Conservation (phyloP, 441 rosid genomes). For the Theobroma grandiflorum region DNA sequence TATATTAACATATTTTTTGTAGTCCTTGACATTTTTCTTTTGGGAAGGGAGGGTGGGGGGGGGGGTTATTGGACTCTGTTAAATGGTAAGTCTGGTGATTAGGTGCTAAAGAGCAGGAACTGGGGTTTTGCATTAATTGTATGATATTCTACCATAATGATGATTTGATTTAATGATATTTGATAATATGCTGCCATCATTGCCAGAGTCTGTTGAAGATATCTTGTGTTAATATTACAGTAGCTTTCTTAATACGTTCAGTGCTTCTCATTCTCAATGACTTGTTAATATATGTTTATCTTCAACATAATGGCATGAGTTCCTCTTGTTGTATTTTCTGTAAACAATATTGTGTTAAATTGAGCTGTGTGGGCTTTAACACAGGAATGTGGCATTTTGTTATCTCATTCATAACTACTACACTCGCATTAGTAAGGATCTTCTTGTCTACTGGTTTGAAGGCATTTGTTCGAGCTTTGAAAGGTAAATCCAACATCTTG, state of each 20-base stretch:
- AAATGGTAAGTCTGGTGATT: no score
- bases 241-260: background rate
- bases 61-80: no score
- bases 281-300: background rate
- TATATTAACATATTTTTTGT: background rate
- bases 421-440: constrained; percentile 67
- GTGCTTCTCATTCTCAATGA: background rate
- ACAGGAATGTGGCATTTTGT: constrained; percentile 90
- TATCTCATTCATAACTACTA: constrained; percentile 64
- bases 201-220: background rate
- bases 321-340: constrained; percentile 11
- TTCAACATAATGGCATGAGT: background rate
- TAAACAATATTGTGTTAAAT: constrained; percentile 11
- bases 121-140: no score
- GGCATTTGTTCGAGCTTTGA: constrained; percentile 79
- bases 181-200: no score
- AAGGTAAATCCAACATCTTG: constrained; percentile 52
- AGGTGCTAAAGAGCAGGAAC: no score
- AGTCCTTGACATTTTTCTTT: no score
- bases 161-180: no score
- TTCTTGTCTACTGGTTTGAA: constrained; percentile 80
- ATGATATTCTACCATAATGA: no score
- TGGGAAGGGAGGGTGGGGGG: no score
- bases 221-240: background rate
- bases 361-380: constrained; percentile 27